A percentile compares a stretch with the other conserved stretches of the same genome.
Evolutionary conservation across 805 yeast species (phyloP).

Genomic region (Pichia deserticola): DNA sequence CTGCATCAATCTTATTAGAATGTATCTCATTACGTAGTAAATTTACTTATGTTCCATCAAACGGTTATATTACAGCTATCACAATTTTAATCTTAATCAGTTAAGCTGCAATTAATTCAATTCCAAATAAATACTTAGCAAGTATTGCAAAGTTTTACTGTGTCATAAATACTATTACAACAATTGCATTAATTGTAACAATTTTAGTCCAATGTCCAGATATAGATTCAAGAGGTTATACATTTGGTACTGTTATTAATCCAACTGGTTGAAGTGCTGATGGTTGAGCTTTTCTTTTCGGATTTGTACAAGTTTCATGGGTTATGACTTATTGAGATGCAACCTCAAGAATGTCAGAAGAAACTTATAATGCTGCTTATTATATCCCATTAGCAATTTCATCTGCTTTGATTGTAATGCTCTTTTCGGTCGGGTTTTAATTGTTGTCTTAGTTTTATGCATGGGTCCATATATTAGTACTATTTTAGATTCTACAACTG

Average conservation of each 20-base stretch:
- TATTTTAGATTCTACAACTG: constrained; percentile 30
- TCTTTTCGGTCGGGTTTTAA: constrained; percentile 41
- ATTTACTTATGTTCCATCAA: constrained; percentile 34
- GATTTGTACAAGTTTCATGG: constrained; percentile 54
- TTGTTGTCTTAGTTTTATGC: constrained; percentile 39
- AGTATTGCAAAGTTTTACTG: constrained; percentile 46
- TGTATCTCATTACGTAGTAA: constrained; percentile 34
- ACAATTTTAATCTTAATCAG: constrained; percentile 42
- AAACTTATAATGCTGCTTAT: constrained; percentile 46
- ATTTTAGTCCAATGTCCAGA: constrained; percentile 47
- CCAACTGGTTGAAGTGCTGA: constrained; percentile 42
- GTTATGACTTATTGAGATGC: constrained; percentile 54
- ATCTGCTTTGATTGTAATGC: constrained; percentile 45
- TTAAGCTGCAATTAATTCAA: constrained; percentile 44
- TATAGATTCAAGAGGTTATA: constrained; percentile 36
- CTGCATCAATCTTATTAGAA: constrained; percentile 39
- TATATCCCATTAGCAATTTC: constrained; percentile 54
- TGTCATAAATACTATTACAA: constrained; percentile 39
- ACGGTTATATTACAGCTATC: constrained; percentile 41
- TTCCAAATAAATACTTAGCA: constrained; percentile 43
- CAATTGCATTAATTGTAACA: constrained; percentile 45
- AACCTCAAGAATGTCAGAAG: constrained; percentile 49
- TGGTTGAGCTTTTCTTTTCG: constrained; percentile 52
- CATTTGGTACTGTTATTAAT: constrained; percentile 41
- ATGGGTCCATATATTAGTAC: constrained; percentile 34